These are phyloP conservation scores for Kurtzmaniella cleridarum DNA, from an alignment of 805 yeast species.

Conservation along the genomic window DNA sequence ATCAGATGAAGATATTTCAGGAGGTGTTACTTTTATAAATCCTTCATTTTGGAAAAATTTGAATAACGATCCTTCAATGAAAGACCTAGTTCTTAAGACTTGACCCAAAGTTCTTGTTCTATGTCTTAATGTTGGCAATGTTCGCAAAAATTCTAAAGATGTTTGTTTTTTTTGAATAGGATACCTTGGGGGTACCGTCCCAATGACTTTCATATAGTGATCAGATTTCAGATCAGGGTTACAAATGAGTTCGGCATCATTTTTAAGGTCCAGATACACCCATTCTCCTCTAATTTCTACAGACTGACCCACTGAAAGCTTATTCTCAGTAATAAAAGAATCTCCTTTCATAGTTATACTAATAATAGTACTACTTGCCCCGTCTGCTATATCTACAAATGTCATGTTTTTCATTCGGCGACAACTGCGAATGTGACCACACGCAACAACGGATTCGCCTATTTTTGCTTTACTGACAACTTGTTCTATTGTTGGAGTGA, in stretches of 20 bases:
- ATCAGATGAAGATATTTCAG: slow-evolving; percentile 81
- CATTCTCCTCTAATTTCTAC: slow-evolving; percentile 28
- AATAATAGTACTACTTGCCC: slow-evolving; percentile 52
- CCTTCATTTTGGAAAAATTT: slow-evolving; percentile 48
- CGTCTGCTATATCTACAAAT: slow-evolving; percentile 79
- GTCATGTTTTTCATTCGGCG: slow-evolving; percentile 71
- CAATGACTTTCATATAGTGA: slow-evolving; percentile 43
- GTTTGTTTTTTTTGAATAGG: slow-evolving; percentile 84
- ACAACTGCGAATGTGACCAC: slow-evolving; percentile 66
- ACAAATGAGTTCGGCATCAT: slow-evolving; percentile 29
- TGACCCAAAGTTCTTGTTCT: slow-evolving; percentile 62
- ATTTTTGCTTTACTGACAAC: no score
- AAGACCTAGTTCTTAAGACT: slow-evolving; percentile 67
- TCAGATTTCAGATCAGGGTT: slow-evolving; percentile 18
- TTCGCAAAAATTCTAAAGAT: slow-evolving; percentile 59
- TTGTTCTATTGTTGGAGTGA: no score
- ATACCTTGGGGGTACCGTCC: slow-evolving; percentile 56
- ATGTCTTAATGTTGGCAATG: slow-evolving; percentile 74
- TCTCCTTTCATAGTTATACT: slow-evolving; percentile 41
- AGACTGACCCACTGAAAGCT: slow-evolving; percentile 44
- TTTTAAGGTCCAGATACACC: slow-evolving; percentile 15
- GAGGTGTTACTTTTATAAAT: slow-evolving; percentile 77
- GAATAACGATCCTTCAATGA: slow-evolving; percentile 48
- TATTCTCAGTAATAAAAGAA: slow-evolving; percentile 8
- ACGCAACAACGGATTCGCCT: slow-evolving; percentile 31